Percentiles rank a stretch among this genome's conserved stretches.
These are phyloP conservation scores for Amanita molliuscula DNA, from an alignment of 768 basidiomycete species.

Conservation along the genomic window DNA sequence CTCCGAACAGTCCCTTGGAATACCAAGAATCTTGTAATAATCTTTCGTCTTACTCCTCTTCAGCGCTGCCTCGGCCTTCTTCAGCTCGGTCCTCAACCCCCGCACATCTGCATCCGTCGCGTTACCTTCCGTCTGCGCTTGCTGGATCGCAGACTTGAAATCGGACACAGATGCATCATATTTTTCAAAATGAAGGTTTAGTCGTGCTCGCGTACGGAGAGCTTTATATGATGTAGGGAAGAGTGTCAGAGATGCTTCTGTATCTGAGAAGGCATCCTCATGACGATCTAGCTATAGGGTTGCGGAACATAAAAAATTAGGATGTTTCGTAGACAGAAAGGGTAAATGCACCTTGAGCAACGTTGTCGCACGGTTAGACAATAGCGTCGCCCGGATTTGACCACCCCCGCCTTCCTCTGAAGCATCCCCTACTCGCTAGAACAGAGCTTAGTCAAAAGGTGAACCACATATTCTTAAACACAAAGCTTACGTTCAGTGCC, in stretches of 20 bases:
- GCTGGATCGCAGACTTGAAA: conserved; percentile 72
- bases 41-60: conserved; percentile 89
- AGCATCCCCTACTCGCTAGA: conserved; percentile 53
- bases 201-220: conserved; percentile 75
- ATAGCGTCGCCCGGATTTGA: conserved; percentile 66
- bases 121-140: conserved; percentile 51
- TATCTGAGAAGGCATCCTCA: conserved; percentile 64
- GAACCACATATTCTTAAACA: not conserved
- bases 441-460: not conserved
- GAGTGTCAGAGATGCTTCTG: conserved; percentile 54
- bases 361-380: conserved; percentile 80
- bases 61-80: conserved; percentile 71
- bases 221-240: conserved; percentile 72
- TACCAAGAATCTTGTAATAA: conserved; percentile 72
- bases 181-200: conserved; percentile 62
- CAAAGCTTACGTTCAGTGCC: conserved; percentile 48
- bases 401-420: conserved; percentile 74
- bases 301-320: not conserved
- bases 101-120: conserved; percentile 49
- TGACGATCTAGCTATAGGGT: conserved; percentile 44
- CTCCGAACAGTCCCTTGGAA: conserved; percentile 52
- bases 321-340: not conserved
- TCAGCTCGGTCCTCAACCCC: conserved; percentile 53
- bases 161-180: conserved; percentile 65
- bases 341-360: conserved; percentile 48